These are phyloP conservation scores for Paramecium primaurelia DNA, from an alignment of 73 alveolate species.

Conservation along the genomic window DNA sequence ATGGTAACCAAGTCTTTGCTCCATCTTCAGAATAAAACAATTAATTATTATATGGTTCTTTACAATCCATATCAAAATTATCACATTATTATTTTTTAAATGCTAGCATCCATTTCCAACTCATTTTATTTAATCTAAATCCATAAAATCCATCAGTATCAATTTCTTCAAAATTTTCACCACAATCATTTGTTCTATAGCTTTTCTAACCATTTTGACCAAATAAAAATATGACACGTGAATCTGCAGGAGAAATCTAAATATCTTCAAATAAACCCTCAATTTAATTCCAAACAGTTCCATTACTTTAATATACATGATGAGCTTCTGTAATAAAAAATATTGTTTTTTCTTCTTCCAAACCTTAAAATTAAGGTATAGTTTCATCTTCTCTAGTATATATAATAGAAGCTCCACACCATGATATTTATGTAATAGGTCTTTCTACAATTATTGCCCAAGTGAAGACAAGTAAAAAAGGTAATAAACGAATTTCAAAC, in stretches of 20 bases:
- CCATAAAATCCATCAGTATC: constrained; percentile 6
- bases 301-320: neutral
- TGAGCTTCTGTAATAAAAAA: constrained; percentile 8
- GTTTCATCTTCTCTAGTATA: constrained; percentile 38
- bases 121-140: constrained; percentile 39
- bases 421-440: neutral
- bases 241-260: constrained; percentile 27
- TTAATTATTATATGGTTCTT: constrained; percentile 12
- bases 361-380: neutral
- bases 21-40: constrained; percentile 7
- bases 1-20: constrained; percentile 11
- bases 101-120: neutral
- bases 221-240: neutral
- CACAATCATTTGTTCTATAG: constrained; percentile 45
- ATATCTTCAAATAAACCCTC: constrained; percentile 17
- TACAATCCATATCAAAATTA: constrained; percentile 8
- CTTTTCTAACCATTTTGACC: constrained; percentile 8
- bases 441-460: neutral
- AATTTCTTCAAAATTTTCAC: neutral
- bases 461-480: neutral
- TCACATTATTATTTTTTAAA: constrained; percentile 2
- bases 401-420: constrained; percentile 49
- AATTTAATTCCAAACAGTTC: constrained; percentile 8
- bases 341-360: constrained; percentile 7
- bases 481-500: constrained; percentile 3